These are phyloP conservation scores for Fusarium nygamai DNA, from an alignment of 2,329 filamentous ascomycete genomes.

Conservation along the genomic window DNA sequence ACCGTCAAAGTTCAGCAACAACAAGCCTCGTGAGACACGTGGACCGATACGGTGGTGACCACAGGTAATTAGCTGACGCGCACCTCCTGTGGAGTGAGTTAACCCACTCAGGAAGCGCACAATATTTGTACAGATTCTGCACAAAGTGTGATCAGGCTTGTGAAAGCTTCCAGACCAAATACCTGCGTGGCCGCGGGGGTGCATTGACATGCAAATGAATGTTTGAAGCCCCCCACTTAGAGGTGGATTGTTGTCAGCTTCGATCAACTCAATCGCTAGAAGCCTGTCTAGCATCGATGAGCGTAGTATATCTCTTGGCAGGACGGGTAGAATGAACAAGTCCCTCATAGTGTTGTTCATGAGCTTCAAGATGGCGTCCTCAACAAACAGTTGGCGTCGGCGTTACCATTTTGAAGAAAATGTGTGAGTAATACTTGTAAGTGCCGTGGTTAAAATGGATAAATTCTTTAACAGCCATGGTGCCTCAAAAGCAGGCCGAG, in stretches of 20 bases:
- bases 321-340: neutral
- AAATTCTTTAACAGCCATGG: conserved; percentile 22
- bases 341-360: neutral
- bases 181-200: conserved; percentile 1
- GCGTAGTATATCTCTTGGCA: neutral
- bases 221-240: conserved; percentile 17
- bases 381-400: neutral
- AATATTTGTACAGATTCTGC: conserved; percentile 8
- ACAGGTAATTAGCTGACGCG: conserved; percentile 18
- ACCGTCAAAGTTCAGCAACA: conserved; percentile 10
- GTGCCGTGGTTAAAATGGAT: conserved; percentile 16
- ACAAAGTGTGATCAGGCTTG: conserved; percentile 5
- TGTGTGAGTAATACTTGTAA: neutral
- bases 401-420: neutral
- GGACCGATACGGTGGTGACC: conserved; percentile 15
- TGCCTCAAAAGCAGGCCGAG: conserved; percentile 1
- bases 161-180: conserved; percentile 3
- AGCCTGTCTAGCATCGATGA: neutral
- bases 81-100: neutral
- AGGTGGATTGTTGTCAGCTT: neutral
- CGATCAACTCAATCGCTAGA: conserved; percentile 3
- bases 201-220: conserved; percentile 37
- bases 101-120: neutral
- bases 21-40: conserved; percentile 23
- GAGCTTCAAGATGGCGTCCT: neutral